A percentile compares a stretch with the other conserved stretches of the same genome.
These are phyloP conservation scores for Calonectria henricotiae DNA, from an alignment of 2,329 filamentous ascomycete species.

Conservation along the genomic window DNA sequence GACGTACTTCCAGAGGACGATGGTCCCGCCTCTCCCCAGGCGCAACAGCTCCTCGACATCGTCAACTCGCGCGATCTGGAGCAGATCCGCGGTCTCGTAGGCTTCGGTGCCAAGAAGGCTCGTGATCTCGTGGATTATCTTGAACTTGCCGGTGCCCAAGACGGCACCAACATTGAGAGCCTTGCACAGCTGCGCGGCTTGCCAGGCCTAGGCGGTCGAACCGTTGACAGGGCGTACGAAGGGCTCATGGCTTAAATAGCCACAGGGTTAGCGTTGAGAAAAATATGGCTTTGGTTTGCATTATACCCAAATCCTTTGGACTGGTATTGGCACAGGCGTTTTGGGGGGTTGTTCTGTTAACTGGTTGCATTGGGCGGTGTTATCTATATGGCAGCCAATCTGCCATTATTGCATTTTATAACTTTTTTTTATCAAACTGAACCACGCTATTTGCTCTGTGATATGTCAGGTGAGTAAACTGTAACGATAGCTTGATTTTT, in stretches of 20 bases:
- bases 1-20: constrained; percentile 61
- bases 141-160: constrained; percentile 62
- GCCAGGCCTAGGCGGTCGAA: constrained; percentile 72
- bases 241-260: constrained; percentile 58
- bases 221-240: constrained; percentile 72
- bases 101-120: constrained; percentile 82
- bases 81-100: constrained; percentile 77
- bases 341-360: constrained; percentile 24
- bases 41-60: constrained; percentile 76
- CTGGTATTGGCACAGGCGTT: constrained; percentile 44
- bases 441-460: background rate
- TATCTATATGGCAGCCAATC: constrained; percentile 32
- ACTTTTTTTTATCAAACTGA: constrained; percentile 15
- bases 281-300: constrained; percentile 47
- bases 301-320: constrained; percentile 44
- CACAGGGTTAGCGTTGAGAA: constrained; percentile 23
- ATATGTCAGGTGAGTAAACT: background rate
- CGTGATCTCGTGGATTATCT: constrained; percentile 72
- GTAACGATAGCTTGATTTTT: background rate
- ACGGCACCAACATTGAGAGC: constrained; percentile 63
- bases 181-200: constrained; percentile 69
- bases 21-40: constrained; percentile 68
- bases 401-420: constrained; percentile 41
- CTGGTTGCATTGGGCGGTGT: constrained; percentile 46
- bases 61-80: constrained; percentile 81